These are phyloP conservation scores for Vitis vinifera DNA, from an alignment of 164 flowering plant genomes.

Conservation along the genomic window DNA sequence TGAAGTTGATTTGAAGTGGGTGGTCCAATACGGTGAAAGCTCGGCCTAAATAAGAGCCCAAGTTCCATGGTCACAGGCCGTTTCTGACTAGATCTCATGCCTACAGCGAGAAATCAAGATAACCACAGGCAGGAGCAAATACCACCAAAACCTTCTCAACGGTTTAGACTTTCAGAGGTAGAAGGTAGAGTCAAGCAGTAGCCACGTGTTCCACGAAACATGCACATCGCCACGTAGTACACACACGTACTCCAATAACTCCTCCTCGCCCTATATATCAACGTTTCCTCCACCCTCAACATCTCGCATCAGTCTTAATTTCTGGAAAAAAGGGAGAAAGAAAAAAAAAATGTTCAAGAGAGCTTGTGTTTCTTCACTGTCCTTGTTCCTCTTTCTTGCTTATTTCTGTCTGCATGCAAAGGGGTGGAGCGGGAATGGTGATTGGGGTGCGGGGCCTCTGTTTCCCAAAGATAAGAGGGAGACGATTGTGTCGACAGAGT, in stretches of 20 bases:
- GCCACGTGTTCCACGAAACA: conserved; percentile 12
- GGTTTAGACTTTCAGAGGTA: not conserved
- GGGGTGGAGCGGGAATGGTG: not conserved
- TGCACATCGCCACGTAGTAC: conserved; percentile 13
- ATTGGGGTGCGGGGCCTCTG: conserved; percentile 16
- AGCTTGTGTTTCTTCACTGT: not conserved
- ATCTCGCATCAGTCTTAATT: too few relatives aligned
- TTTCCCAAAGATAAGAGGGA: conserved; percentile 46
- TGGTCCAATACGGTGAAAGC: too few relatives aligned
- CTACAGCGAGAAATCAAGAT: not conserved
- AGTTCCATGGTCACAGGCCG: not conserved
- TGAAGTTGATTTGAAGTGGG: too few relatives aligned
- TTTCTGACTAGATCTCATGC: not conserved
- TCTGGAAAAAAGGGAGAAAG: too few relatives aligned
- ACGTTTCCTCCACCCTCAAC: too few relatives aligned
- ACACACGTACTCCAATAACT: conserved; percentile 7
- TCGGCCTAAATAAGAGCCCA: too few relatives aligned
- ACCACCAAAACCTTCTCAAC: not conserved
- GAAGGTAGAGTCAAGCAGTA: not conserved
- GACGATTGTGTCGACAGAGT: conserved; percentile 47
- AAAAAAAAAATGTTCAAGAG: too few relatives aligned
- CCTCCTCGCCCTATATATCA: not conserved
- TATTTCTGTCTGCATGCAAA: not conserved
- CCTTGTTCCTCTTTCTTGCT: not conserved
- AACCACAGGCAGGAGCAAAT: not conserved